Evolutionary conservation across 1,139 yeast species (phyloP).

Genomic region (Yamadazyma triangularis): DNA sequence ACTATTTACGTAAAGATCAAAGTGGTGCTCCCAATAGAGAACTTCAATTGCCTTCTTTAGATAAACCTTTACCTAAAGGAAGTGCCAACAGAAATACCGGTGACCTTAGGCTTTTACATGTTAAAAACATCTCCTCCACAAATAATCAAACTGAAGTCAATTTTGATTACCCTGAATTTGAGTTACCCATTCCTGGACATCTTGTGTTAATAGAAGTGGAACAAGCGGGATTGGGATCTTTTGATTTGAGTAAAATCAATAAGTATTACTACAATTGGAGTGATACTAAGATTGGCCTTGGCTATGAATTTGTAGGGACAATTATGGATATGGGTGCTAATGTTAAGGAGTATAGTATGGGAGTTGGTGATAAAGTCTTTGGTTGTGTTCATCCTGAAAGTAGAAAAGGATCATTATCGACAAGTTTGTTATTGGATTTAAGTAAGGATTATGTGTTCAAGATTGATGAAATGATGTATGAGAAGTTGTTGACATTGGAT

Average conservation of each 20-base stretch:
- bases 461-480: slow-evolving; percentile 22
- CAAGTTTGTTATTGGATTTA: slow-evolving; percentile 33
- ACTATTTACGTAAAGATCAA: slow-evolving; percentile 27
- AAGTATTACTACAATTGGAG: slow-evolving; percentile 35
- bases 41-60: slow-evolving; percentile 1
- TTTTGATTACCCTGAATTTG: slow-evolving; percentile 37
- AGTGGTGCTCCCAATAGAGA: slow-evolving; percentile 3
- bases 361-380: slow-evolving; percentile 33
- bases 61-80: neutral
- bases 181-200: slow-evolving; percentile 29
- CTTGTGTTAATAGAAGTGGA: slow-evolving; percentile 34
- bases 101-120: slow-evolving; percentile 29
- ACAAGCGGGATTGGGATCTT: slow-evolving; percentile 35
- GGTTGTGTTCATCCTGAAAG: slow-evolving; percentile 33
- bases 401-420: slow-evolving; percentile 35
- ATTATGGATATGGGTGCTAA: slow-evolving; percentile 29
- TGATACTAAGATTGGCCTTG: slow-evolving; percentile 37
- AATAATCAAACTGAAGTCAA: slow-evolving; percentile 41
- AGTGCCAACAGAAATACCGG: slow-evolving; percentile 9
- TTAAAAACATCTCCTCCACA: slow-evolving; percentile 39
- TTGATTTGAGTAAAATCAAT: slow-evolving; percentile 35
- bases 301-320: slow-evolving; percentile 39
- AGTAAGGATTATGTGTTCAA: slow-evolving; percentile 26
- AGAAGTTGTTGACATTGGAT: slow-evolving; percentile 17
- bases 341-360: slow-evolving; percentile 15